Evolutionary conservation across 441 rosid genomes (phyloP).

Genomic region (Macaranga tanarius): DNA sequence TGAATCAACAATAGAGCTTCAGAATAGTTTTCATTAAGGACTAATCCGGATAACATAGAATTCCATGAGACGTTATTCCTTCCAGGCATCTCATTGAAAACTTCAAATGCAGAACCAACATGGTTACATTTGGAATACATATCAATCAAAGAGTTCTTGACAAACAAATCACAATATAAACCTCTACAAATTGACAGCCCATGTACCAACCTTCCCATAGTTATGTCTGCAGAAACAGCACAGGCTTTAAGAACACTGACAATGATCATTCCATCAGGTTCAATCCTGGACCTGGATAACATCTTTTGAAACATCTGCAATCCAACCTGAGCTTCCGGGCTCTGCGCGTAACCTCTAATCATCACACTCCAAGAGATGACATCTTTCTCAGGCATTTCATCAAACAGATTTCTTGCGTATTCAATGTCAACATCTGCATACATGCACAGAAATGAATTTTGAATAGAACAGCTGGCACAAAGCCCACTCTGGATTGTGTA

Average conservation of each 20-base stretch:
- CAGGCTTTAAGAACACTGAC: slow-evolving; percentile 35
- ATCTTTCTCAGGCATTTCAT: slow-evolving; percentile 29
- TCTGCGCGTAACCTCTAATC: slow-evolving; percentile 29
- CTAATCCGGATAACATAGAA: slow-evolving; percentile 34
- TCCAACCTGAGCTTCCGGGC: slow-evolving; percentile 15
- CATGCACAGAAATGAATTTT: slow-evolving; percentile 51
- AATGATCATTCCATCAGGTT: slow-evolving; percentile 29
- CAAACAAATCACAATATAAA: slow-evolving; percentile 29
- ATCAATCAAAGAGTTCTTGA: slow-evolving; percentile 34
- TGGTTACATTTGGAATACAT: slow-evolving; percentile 33
- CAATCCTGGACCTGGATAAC: slow-evolving; percentile 20
- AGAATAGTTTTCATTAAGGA: slow-evolving; percentile 23
- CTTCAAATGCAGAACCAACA: slow-evolving; percentile 26
- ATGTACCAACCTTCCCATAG: slow-evolving; percentile 29
- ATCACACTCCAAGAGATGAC: slow-evolving; percentile 35
- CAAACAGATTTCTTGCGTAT: slow-evolving; percentile 33
- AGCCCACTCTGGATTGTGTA: slow-evolving; percentile 52
- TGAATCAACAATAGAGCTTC: slow-evolving; percentile 24
- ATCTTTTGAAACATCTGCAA: slow-evolving; percentile 30
- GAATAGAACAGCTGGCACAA: slow-evolving; percentile 38
- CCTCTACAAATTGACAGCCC: slow-evolving; percentile 30
- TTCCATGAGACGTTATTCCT: slow-evolving; percentile 37
- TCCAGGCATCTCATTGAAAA: slow-evolving; percentile 31
- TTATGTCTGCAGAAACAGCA: slow-evolving; percentile 21
- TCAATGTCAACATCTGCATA: slow-evolving; percentile 34